A percentile compares a stretch with the other conserved stretches of the same genome.
phyloP scores from a whole-genome alignment of 352 stramenopile species.

The Phytophthora hibernalis region DNA sequence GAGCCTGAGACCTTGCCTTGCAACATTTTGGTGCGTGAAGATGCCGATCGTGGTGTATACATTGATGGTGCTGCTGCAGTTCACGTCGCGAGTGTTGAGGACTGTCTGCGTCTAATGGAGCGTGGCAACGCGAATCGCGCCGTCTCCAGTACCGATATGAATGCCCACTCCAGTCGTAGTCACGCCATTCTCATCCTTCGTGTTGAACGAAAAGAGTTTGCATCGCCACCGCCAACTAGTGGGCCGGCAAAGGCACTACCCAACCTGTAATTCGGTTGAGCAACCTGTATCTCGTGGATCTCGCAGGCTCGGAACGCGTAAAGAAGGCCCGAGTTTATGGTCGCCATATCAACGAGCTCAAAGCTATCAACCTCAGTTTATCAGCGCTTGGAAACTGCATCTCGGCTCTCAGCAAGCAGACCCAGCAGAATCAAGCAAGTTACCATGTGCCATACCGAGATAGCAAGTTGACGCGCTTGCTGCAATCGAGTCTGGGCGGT shows the following conservation, averaged over 20 bases:
- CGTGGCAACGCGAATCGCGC: constrained; percentile 72
- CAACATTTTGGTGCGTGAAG: constrained; percentile 70
- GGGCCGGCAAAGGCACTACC: constrained; percentile 3
- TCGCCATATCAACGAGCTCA: constrained; percentile 70
- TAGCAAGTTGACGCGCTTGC: constrained; percentile 74
- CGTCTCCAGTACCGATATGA: constrained; percentile 88
- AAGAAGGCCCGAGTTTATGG: constrained; percentile 70
- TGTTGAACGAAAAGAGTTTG: constrained; percentile 76
- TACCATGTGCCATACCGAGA: constrained; percentile 76
- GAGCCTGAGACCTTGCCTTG: constrained; percentile 45
- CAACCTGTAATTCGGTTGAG: constrained; percentile 62
- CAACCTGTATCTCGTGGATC: constrained; percentile 71
- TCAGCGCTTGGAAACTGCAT: constrained; percentile 83
- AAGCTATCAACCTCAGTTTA: constrained; percentile 77
- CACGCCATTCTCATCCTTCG: constrained; percentile 89
- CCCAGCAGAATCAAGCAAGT: constrained; percentile 34
- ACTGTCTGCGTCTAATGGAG: constrained; percentile 57
- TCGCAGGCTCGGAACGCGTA: constrained; percentile 75
- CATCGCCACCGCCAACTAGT: constrained; percentile 13
- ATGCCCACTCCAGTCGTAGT: constrained; percentile 85
- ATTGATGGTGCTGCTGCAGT: constrained; percentile 62
- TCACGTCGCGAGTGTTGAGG: constrained; percentile 48
- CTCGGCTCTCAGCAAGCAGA: constrained; percentile 65
- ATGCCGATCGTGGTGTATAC: constrained; percentile 68
- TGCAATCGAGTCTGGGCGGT: constrained; percentile 74